These are phyloP conservation scores for Aspergillus tamarii DNA, from an alignment of 2,329 filamentous ascomycete genomes.

Conservation along the genomic window DNA sequence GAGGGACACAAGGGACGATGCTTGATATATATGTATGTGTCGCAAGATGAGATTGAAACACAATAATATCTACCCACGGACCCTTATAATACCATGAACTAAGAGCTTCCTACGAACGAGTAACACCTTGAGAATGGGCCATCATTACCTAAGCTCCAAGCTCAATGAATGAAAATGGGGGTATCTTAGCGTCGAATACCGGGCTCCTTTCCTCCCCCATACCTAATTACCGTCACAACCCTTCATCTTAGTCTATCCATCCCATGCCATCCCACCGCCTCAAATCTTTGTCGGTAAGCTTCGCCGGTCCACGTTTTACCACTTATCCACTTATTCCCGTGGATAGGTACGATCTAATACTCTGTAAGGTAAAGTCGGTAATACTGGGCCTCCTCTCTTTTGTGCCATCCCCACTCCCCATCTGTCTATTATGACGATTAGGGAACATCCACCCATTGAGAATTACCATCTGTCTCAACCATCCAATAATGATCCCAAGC, in stretches of 20 bases:
- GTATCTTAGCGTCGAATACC: background rate
- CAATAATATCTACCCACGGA: background rate
- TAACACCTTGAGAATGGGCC: background rate
- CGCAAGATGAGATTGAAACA: background rate
- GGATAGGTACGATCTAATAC: conserved; percentile 3
- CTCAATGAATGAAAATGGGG: background rate
- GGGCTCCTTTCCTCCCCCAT: background rate
- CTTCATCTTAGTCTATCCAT: background rate
- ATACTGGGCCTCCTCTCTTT: background rate
- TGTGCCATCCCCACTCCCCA: conserved; percentile 34
- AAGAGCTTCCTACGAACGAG: background rate
- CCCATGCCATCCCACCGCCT: background rate
- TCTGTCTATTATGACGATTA: conserved; percentile 33
- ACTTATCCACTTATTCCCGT: conserved; percentile 14
- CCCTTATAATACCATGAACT: background rate
- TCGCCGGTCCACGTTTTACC: conserved; percentile 21
- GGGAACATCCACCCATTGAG: conserved; percentile 18
- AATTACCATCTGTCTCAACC: conserved; percentile 3
- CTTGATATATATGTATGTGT: background rate
- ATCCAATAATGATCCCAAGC: conserved; percentile 10
- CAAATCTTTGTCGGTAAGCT: conserved; percentile 15
- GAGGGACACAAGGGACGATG: background rate
- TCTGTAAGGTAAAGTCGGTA: conserved; percentile 6
- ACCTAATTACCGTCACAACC: background rate
- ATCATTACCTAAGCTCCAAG: background rate